These are phyloP conservation scores for Colletotrichum cordylinicola DNA, from an alignment of 2,329 filamentous ascomycete genomes.

Conservation along the genomic window DNA sequence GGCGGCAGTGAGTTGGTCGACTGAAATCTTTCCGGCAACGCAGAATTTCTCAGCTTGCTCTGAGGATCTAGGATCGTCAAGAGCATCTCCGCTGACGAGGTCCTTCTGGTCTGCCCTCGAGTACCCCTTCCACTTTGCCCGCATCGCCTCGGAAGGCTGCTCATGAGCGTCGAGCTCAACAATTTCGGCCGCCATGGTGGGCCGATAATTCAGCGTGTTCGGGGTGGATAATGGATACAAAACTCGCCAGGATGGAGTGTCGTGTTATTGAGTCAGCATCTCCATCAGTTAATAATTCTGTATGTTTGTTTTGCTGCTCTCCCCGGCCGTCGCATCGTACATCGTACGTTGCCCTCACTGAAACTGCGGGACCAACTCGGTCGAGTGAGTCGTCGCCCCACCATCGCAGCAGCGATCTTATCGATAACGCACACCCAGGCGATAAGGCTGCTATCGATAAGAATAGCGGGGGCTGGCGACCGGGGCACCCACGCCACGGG, in stretches of 20 bases:
- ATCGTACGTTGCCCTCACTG: conserved; percentile 2
- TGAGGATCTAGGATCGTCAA: conserved; percentile 52
- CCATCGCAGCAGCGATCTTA: neutral
- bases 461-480: neutral
- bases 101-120: conserved; percentile 62
- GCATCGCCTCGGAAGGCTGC: conserved; percentile 74
- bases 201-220: neutral
- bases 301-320: neutral
- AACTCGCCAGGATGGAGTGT: neutral
- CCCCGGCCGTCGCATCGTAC: neutral
- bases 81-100: conserved; percentile 57
- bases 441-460: conserved; percentile 8
- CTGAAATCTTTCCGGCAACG: conserved; percentile 47
- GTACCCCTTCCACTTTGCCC: conserved; percentile 76
- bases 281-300: neutral
- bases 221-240: neutral
- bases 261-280: neutral
- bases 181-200: conserved; percentile 46
- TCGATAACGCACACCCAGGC: neutral
- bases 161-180: conserved; percentile 75
- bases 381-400: conserved; percentile 7
- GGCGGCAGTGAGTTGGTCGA: conserved; percentile 45
- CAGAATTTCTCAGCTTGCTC: conserved; percentile 50
- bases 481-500: conserved; percentile 15
- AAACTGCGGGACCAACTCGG: conserved; percentile 6